These are phyloP conservation scores for Colletotrichum horii DNA, from an alignment of 2,329 filamentous ascomycete genomes.

Conservation along the genomic window DNA sequence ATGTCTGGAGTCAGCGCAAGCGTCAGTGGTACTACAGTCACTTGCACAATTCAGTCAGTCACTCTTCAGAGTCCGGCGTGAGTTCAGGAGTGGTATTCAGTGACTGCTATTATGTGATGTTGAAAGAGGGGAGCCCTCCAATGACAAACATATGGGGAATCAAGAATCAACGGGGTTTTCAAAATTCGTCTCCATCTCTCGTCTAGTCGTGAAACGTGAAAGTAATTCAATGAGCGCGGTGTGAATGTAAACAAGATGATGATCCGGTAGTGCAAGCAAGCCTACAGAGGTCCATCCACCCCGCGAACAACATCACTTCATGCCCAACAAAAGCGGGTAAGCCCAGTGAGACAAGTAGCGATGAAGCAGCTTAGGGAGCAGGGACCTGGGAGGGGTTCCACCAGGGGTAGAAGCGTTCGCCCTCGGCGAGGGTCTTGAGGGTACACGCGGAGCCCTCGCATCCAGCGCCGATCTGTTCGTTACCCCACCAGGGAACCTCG, in stretches of 20 bases:
- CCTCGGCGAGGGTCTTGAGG: slow-evolving; percentile 26
- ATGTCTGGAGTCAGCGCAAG: not conserved
- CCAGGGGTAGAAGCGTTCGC: slow-evolving; percentile 45
- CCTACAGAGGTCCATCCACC: not conserved
- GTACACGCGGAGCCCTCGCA: slow-evolving; percentile 29
- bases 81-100: not conserved
- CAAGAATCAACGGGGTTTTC: not conserved
- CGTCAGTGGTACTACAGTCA: not conserved
- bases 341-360: slow-evolving; percentile 8
- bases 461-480: slow-evolving; percentile 21
- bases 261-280: not conserved
- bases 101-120: not conserved
- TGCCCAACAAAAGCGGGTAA: slow-evolving; percentile 1
- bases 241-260: not conserved
- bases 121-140: not conserved
- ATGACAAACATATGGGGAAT: not conserved
- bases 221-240: not conserved
- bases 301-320: not conserved
- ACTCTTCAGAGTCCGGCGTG: not conserved
- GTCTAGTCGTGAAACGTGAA: not conserved
- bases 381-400: slow-evolving; percentile 23
- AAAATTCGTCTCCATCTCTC: not conserved
- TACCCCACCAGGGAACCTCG: slow-evolving; percentile 34
- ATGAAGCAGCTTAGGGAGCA: slow-evolving; percentile 2
- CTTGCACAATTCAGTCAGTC: not conserved